A percentile compares a stretch with the other conserved stretches of the same genome.
phyloP scores from a whole-genome alignment of 2,329 filamentous ascomycete genomes.

The Piedraia hortae region DNA sequence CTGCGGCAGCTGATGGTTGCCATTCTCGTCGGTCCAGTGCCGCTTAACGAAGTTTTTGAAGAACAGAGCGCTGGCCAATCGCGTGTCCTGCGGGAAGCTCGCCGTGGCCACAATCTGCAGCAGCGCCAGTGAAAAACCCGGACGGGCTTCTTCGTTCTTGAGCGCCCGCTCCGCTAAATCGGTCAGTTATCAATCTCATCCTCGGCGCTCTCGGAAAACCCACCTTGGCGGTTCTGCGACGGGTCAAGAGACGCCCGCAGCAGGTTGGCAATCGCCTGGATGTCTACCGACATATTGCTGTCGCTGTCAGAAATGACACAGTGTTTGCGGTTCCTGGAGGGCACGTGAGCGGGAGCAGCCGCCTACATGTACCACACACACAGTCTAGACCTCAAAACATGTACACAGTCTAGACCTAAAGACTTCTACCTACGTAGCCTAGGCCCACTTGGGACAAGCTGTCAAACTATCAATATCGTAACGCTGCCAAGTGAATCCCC shows the following conservation, averaged over 20 bases:
- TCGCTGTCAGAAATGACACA: no score
- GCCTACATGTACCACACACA: no score
- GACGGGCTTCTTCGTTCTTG: conserved; percentile 51
- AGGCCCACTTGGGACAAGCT: no score
- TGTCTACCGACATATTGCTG: conserved; percentile 28
- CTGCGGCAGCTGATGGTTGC: conserved; percentile 61
- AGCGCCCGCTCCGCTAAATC: conserved; percentile 54
- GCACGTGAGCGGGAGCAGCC: no score
- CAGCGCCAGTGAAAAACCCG: conserved; percentile 60
- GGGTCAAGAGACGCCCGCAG: conserved; percentile 79
- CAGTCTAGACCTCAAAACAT: no score
- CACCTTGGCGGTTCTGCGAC: conserved; percentile 69
- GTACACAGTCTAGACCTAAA: no score
- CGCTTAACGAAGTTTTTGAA: conserved; percentile 97
- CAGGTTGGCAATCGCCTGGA: conserved; percentile 45
- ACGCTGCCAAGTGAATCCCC: no score
- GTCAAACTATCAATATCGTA: no score
- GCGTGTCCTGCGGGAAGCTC: conserved; percentile 43
- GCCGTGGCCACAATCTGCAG: conserved; percentile 71
- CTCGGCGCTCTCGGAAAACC: conserved; percentile 6
- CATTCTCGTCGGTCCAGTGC: conserved; percentile 89
- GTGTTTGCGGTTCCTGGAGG: conserved; percentile 1
- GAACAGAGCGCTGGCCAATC: conserved; percentile 66
- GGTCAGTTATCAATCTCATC: conserved; percentile 1
- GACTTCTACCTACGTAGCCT: no score